Base-by-base conservation (phyloP, 129 eudicot species). In the Silybum marianum region DNA sequence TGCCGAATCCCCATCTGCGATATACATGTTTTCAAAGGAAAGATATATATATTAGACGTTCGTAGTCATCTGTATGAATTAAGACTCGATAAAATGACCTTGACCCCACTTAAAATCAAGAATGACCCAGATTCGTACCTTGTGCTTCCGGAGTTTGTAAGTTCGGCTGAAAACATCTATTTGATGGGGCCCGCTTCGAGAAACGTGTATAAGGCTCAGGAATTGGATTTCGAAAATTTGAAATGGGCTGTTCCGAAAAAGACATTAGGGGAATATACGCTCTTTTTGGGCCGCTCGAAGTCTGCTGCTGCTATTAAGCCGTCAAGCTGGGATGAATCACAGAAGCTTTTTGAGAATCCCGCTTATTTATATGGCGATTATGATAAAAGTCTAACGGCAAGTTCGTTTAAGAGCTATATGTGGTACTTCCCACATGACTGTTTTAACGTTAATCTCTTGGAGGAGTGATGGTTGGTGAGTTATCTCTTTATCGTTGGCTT, bases 391-490 rank as follows among this genome's bases (percentile, higher is more conserved):
- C 22, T 0, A 16, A 16, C 4, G 63, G 63, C 63, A 2, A 16
- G 63, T 51, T 4, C 19, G 63, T 51, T 16, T 23, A 72, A 48
- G 21, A 3, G 9, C 21, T 23, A 36, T 51, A 63, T 13, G 51
- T 81, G 84, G 84, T 73, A 81, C 74, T 81, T 81, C n/a, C 79
- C 84, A 1, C 84, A 73, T 73, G 66, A 81, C 11, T 73, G 79
- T 60, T 28, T 73, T 34, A 81, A 24, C 62, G 66, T n/a, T 65
- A 62, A 70, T 70, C 46, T 70, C 22, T 2, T 70, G 22, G 46
- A 30, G 19, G 46, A 70, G 24, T 70, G 46, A 32, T 51, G 63
- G 7, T 16, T 51, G n/a, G 63, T 51, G 63, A 16, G 63, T 51
- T 51, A 1, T 51, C 19, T n/a, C 0, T 16, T 16, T 51, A 51